Evolutionary conservation across 2,329 filamentous ascomycete species (phyloP).

Genomic region (Talaromyces atroroseus): DNA sequence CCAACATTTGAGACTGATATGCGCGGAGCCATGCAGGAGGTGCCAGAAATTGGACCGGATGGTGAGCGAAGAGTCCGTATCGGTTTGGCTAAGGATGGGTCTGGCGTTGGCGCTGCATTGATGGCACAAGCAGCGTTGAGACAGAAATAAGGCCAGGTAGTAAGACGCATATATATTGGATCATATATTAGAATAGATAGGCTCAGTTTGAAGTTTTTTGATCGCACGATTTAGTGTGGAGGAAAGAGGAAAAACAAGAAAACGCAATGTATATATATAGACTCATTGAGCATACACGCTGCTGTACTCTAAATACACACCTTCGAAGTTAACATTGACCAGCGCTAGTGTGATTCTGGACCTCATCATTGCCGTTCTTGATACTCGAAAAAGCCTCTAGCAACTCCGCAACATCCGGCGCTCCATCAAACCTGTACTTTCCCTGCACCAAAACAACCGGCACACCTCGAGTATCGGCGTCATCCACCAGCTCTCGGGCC

Average conservation of each 20-base stretch:
- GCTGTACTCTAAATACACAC: neutral
- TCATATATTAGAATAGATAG: neutral
- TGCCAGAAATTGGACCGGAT: slow-evolving; percentile 9
- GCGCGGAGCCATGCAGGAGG: slow-evolving; percentile 16
- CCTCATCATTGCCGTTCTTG: neutral
- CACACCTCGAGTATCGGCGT: slow-evolving; percentile 1
- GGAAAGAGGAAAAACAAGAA: neutral
- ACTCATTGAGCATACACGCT: neutral
- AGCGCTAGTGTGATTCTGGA: neutral
- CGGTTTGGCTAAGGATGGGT: slow-evolving; percentile 20
- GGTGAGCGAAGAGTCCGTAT: slow-evolving; percentile 19
- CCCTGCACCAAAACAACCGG: slow-evolving; percentile 9
- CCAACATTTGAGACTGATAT: slow-evolving; percentile 19
- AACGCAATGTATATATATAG: neutral
- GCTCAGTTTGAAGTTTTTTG: neutral
- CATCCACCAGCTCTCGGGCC: neutral
- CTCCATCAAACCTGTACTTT: slow-evolving; percentile 10
- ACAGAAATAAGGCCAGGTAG: neutral
- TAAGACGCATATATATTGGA: neutral
- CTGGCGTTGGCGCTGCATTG: slow-evolving; percentile 20
- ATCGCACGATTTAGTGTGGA: neutral
- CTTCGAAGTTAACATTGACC: neutral
- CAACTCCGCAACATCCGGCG: slow-evolving; percentile 8
- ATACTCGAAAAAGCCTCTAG: slow-evolving; percentile 5
- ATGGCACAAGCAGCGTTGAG: slow-evolving; percentile 17